A percentile compares a stretch with the other conserved stretches of the same genome.
Evolutionary conservation across 257 asterid species (phyloP).

Genomic region (Datura wrightii): DNA sequence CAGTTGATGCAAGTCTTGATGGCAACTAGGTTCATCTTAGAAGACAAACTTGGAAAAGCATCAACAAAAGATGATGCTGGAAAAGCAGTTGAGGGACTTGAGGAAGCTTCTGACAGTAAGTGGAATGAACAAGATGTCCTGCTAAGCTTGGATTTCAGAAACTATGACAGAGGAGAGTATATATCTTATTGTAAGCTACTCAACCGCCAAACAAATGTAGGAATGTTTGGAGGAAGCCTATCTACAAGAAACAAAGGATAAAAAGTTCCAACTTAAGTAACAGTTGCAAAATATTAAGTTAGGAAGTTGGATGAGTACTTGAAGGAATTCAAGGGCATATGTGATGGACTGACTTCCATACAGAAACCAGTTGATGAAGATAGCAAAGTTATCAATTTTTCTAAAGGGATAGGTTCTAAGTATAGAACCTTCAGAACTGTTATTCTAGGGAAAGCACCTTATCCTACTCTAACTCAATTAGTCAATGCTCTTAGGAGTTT

Average conservation of each 20-base stretch:
- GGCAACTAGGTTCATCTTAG: neutral
- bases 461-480: neutral
- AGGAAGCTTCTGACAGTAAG: neutral
- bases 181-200: too few species aligned
- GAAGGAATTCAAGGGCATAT: too few species aligned
- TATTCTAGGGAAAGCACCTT: neutral
- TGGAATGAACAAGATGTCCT: neutral
- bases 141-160: neutral
- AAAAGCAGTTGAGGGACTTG: neutral
- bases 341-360: neutral
- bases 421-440: neutral
- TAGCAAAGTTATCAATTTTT: too few species aligned
- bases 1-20: too few species aligned
- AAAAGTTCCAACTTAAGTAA: too few species aligned
- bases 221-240: too few species aligned
- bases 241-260: too few species aligned
- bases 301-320: too few species aligned
- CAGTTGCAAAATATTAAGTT: too few species aligned
- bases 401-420: neutral
- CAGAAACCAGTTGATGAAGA: neutral
- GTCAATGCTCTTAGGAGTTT: neutral
- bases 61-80: neutral
- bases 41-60: neutral
- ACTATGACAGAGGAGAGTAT: neutral
- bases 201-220: neutral